Percentiles rank a stretch among this genome's conserved stretches.
Conservation (phyloP, 1,284 basidiomycete species). For the Moesziomyces parantarcticus region DNA sequence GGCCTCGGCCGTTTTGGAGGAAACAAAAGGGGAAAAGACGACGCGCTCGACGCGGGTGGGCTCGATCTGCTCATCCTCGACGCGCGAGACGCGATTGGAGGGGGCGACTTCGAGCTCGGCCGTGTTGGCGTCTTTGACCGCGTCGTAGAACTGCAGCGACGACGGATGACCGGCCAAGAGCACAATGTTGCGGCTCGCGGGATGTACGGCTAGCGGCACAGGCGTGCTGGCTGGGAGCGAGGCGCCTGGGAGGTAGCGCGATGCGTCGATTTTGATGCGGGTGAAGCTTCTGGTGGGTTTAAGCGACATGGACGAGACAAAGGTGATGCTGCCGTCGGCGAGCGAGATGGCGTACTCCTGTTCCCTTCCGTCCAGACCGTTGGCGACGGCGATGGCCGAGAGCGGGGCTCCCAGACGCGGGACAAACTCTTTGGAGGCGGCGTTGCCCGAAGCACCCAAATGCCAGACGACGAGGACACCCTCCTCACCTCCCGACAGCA, state of each 20-base stretch:
- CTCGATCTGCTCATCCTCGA: constrained; percentile 82
- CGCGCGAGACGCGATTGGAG: constrained; percentile 87
- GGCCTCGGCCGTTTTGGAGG: constrained; percentile 22
- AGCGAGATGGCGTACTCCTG: constrained; percentile 89
- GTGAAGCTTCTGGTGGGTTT: constrained; percentile 81
- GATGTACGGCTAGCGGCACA: constrained; percentile 61
- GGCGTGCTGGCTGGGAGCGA: constrained; percentile 12
- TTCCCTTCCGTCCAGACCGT: constrained; percentile 72
- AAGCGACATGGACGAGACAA: constrained; percentile 79
- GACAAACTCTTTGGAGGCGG: constrained; percentile 73
- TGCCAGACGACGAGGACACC: constrained; percentile 92
- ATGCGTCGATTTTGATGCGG: constrained; percentile 75
- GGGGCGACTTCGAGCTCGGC: constrained; percentile 92
- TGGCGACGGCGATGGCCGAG: constrained; percentile 73
- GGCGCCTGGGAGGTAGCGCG: constrained; percentile 42
- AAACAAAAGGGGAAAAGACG: constrained; percentile 73
- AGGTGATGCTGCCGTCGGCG: constrained; percentile 82
- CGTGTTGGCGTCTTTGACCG: constrained; percentile 77
- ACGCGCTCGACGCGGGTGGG: constrained; percentile 80
- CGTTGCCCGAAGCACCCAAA: constrained; percentile 70
- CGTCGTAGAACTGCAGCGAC: constrained; percentile 89
- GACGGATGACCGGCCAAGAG: constrained; percentile 94
- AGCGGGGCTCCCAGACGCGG: constrained; percentile 90
- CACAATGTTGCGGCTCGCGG: constrained; percentile 69
- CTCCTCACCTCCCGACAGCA: constrained; percentile 95